Percentiles rank a stretch among this genome's conserved stretches.
Evolutionary conservation across 2,329 filamentous ascomycete species (phyloP).

Genomic region (Xylaria sp.): DNA sequence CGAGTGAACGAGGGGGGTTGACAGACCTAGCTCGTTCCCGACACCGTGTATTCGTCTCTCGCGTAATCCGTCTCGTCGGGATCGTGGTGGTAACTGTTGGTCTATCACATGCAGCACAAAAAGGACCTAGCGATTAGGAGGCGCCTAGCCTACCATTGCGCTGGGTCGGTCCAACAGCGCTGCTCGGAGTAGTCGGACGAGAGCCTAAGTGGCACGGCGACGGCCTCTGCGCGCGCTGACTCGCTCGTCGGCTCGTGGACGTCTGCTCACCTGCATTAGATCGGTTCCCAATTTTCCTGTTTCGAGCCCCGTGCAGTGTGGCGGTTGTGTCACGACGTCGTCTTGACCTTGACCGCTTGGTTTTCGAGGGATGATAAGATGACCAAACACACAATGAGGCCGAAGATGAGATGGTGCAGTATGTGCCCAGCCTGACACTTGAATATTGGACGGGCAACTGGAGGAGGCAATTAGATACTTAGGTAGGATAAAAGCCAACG

Average conservation of each 20-base stretch:
- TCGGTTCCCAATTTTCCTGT: slow-evolving; percentile 19
- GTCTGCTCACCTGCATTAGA: slow-evolving; percentile 37
- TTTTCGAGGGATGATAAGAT: background rate
- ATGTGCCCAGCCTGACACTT: background rate
- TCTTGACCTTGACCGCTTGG: slow-evolving; percentile 29
- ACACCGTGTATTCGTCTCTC: slow-evolving; percentile 19
- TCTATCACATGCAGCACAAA: slow-evolving; percentile 31
- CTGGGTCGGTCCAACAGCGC: slow-evolving; percentile 28
- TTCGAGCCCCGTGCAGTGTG: slow-evolving; percentile 31
- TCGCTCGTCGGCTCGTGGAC: slow-evolving; percentile 20
- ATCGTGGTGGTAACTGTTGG: slow-evolving; percentile 31
- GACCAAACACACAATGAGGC: background rate
- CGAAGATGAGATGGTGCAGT: background rate
- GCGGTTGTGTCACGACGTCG: slow-evolving; percentile 1
- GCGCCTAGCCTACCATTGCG: slow-evolving; percentile 33
- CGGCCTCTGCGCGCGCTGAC: slow-evolving; percentile 23
- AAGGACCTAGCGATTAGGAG: slow-evolving; percentile 24
- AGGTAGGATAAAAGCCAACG: background rate
- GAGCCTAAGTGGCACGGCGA: slow-evolving; percentile 18
- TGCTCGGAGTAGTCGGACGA: background rate
- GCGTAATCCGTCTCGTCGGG: slow-evolving; percentile 37
- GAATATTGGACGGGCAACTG: background rate
- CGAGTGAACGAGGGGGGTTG: slow-evolving; percentile 18
- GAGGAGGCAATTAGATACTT: background rate
- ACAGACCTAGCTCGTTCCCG: slow-evolving; percentile 27